phyloP scores from a whole-genome alignment of 306 rosid genomes.

The Citrullus mucosospermus region DNA sequence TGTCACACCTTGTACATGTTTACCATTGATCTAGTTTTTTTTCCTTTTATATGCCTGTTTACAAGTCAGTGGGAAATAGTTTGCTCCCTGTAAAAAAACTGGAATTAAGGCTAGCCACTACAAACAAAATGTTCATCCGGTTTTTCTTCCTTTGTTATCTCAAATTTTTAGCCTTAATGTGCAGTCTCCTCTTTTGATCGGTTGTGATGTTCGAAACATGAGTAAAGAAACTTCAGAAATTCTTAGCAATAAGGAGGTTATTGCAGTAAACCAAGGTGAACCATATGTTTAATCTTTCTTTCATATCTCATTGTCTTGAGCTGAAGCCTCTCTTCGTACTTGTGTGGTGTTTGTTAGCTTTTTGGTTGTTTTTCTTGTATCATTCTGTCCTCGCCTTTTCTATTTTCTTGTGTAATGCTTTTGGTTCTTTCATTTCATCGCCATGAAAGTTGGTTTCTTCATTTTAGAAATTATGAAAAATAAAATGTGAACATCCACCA shows the following conservation, averaged over 20 bases:
- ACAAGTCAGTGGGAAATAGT: not conserved
- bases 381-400: no score
- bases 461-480: no score
- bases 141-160: not conserved
- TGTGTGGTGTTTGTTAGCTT: no score
- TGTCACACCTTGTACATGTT: not conserved
- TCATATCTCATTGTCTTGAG: not conserved
- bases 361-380: no score
- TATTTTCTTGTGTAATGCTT: no score
- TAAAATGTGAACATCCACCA: no score
- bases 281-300: not conserved
- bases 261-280: conserved; percentile 84
- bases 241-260: conserved; percentile 66
- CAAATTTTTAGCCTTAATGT: conserved; percentile 9
- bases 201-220: conserved; percentile 76
- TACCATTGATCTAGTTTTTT: not conserved
- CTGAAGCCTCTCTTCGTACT: no score
- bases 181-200: conserved; percentile 93
- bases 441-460: no score
- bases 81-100: not conserved
- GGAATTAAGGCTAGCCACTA: not conserved
- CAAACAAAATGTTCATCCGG: not conserved
- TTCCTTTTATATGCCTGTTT: not conserved
- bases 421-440: no score
- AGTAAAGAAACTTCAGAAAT: conserved; percentile 57